Evolutionary conservation across 163 green algal species (phyloP), one percentile per base, ranked within the genome.

Genomic region (Chlamydomonas reinhardtii): DNA sequence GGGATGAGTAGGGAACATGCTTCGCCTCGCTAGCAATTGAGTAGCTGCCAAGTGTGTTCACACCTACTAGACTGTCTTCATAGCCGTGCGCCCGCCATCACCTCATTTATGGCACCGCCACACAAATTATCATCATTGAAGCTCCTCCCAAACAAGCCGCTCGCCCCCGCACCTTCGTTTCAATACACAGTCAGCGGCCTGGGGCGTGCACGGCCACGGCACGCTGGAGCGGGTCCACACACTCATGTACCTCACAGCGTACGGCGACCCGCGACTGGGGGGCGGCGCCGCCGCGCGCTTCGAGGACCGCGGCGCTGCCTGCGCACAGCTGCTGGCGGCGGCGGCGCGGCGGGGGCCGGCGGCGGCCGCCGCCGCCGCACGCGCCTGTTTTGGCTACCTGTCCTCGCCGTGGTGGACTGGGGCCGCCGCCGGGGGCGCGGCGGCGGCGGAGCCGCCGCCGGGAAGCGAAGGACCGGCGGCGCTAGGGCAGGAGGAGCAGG

Each of bases 201-300:
- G 91, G 87, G 73, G 78, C 34, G 70, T 90, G 32, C 69, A 85
- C 19, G 93, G 88, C 32, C 87, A 88, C 37, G 65, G 56, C 25
- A 83, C 85, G 1, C 76, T 96, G 83, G 83, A 90, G 25, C 82
- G 72, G 12, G 82, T 74, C 31, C 83, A 85, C 31, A 71, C 76
- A 9, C 74, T 94, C 62, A 76, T 88, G 54, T 87, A 85, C 48
- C 15, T 85, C 43, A 24, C 65, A 24, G 43, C 77, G 0, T 85
- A 59, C 22, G 54, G 59, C 20, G 77, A 85, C 48, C 31, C 66
- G 4, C 48, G 48, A 66, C 39, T 85, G n/a, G 77, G 77, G 31
- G 62, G 31, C 48, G 77, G 77, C 48, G 20, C 66, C 5, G 43
- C 77, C 14, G 77, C 66, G 35, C 77, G 79, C 29, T 79, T 73